These are phyloP conservation scores for Amphichorda felina DNA, from an alignment of 2,329 filamentous ascomycete genomes.

Conservation along the genomic window DNA sequence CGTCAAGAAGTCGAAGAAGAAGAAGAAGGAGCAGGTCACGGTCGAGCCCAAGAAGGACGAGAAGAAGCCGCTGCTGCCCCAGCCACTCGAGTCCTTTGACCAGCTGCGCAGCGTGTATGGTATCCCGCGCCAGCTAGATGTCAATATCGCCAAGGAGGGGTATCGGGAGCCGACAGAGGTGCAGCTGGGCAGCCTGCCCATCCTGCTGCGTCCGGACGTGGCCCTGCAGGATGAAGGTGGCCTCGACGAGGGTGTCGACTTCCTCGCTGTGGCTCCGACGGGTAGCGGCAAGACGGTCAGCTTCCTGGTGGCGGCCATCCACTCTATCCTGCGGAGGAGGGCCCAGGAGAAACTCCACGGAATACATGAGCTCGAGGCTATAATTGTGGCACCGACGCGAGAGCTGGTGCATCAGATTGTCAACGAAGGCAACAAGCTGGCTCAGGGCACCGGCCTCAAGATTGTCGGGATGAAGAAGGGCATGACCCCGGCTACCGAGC, in stretches of 20 bases:
- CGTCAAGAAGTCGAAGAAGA: slow-evolving; percentile 44
- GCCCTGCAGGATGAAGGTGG: slow-evolving; percentile 29
- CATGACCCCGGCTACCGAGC: slow-evolving; percentile 51
- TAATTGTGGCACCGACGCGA: slow-evolving; percentile 69
- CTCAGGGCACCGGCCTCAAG: slow-evolving; percentile 62
- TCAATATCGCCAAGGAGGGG: slow-evolving; percentile 74
- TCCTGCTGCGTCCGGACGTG: slow-evolving; percentile 52
- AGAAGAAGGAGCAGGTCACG: slow-evolving; percentile 35
- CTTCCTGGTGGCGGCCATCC: slow-evolving; percentile 79
- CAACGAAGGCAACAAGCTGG: slow-evolving; percentile 76
- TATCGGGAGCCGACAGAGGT: slow-evolving; percentile 88
- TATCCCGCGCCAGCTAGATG: slow-evolving; percentile 60
- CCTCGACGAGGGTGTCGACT: slow-evolving; percentile 43
- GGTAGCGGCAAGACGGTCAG: slow-evolving; percentile 94
- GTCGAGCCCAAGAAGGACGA: slow-evolving; percentile 33
- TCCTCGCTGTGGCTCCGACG: slow-evolving; percentile 83
- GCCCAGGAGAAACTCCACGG: slow-evolving; percentile 20
- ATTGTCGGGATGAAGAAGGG: slow-evolving; percentile 78
- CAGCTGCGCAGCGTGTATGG: slow-evolving; percentile 60
- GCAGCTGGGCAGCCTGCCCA: slow-evolving; percentile 73
- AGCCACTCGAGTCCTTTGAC: slow-evolving; percentile 66
- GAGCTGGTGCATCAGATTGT: slow-evolving; percentile 72
- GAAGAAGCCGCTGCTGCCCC: slow-evolving; percentile 59
- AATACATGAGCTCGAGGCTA: slow-evolving; percentile 44
- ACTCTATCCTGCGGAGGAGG: slow-evolving; percentile 53